Conservation (phyloP, 2,329 filamentous ascomycete species). For the Xylariaceae sp. region DNA sequence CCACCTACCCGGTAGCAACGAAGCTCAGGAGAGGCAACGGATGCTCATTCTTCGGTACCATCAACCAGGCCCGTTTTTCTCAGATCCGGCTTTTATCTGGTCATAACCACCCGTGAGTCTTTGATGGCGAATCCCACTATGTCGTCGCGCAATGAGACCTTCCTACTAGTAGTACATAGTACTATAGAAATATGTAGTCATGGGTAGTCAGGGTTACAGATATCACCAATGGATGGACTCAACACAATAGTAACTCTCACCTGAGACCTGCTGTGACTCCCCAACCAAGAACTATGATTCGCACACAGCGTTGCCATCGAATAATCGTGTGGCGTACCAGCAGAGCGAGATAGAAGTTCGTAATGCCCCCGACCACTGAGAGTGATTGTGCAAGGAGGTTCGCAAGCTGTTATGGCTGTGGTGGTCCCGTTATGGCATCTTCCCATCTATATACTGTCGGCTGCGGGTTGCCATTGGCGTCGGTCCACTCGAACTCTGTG, state of each 20-base stretch:
- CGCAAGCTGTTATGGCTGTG: slow-evolving; percentile 6
- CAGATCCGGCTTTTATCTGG: neutral
- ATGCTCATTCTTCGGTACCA: neutral
- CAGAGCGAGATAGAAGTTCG: neutral
- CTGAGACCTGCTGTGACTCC: neutral
- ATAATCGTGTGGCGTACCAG: no score
- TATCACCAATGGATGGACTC: neutral
- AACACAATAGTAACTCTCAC: neutral
- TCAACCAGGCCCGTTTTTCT: neutral
- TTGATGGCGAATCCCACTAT: no score
- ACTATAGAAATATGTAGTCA: neutral
- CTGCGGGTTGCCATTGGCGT: slow-evolving; percentile 14
- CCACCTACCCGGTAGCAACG: neutral
- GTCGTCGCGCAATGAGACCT: no score
- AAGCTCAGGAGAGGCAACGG: neutral
- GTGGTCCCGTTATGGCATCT: slow-evolving; percentile 13
- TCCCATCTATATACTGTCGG: neutral
- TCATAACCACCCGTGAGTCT: no score
- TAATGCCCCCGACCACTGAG: neutral
- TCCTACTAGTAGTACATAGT: no score
- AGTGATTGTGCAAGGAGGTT: neutral
- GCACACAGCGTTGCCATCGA: neutral
- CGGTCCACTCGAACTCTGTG: slow-evolving; percentile 34
- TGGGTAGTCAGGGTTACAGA: neutral
- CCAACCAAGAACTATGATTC: neutral